Percentiles rank a stretch among this genome's conserved stretches.
These are phyloP conservation scores for Rhododendron mucronatum DNA, from an alignment of 148 eudicot genomes.

Conservation along the genomic window DNA sequence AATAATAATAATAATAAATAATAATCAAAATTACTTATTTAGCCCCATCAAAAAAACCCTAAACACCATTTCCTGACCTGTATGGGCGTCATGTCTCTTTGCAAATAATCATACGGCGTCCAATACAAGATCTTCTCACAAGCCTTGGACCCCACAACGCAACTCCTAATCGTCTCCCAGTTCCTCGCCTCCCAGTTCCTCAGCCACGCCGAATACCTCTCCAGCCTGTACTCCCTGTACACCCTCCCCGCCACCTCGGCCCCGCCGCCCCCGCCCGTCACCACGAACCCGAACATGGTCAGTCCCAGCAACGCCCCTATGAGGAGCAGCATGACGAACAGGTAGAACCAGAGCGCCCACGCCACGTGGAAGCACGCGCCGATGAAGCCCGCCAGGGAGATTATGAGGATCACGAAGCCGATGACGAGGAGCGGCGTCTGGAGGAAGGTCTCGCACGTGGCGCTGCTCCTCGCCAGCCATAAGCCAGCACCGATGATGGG, in stretches of 20 bases:
- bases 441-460: slow-evolving; percentile 70
- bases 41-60: background rate
- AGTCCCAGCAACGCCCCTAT: slow-evolving; percentile 41
- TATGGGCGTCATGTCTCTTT: slow-evolving; percentile 61
- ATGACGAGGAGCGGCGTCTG: slow-evolving; percentile 66
- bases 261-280: slow-evolving; percentile 64
- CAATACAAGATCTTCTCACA: slow-evolving; percentile 55
- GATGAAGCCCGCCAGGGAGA: slow-evolving; percentile 75
- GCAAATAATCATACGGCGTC: slow-evolving; percentile 69
- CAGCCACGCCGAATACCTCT: slow-evolving; percentile 61
- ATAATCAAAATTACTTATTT: too few relatives aligned
- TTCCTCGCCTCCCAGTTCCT: slow-evolving; percentile 41
- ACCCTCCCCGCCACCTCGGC: slow-evolving; percentile 40
- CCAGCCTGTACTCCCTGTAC: slow-evolving; percentile 58
- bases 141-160: slow-evolving; percentile 69
- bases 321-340: slow-evolving; percentile 59
- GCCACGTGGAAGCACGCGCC: slow-evolving; percentile 83
- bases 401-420: slow-evolving; percentile 58
- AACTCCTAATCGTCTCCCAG: slow-evolving; percentile 56
- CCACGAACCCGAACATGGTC: slow-evolving; percentile 70
- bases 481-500: slow-evolving; percentile 80
- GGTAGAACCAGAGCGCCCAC: slow-evolving; percentile 75
- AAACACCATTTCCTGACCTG: slow-evolving; percentile 41
- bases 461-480: slow-evolving; percentile 62
- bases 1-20: too few relatives aligned